phyloP scores from a whole-genome alignment of 2,329 filamentous ascomycete species.

The Aplosporella prunicola region DNA sequence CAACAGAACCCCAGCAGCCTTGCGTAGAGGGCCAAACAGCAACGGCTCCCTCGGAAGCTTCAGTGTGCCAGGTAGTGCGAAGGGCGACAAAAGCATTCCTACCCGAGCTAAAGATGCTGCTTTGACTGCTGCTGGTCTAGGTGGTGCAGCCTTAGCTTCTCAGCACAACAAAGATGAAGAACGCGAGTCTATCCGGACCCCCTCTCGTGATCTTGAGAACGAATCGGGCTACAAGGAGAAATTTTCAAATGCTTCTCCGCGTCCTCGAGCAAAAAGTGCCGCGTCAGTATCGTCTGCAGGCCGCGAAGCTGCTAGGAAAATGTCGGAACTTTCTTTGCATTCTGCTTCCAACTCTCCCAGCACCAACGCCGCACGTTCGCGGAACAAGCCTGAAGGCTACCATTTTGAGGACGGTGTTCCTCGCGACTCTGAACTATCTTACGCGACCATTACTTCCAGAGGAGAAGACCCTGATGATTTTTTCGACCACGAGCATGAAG shows the following conservation, averaged over 20 bases:
- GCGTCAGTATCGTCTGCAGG: conserved; percentile 52
- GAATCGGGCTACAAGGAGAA: conserved; percentile 8
- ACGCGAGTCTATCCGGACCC: conserved; percentile 41
- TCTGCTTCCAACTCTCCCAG: conserved; percentile 50
- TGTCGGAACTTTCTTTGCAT: conserved; percentile 50
- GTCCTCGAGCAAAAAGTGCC: conserved; percentile 38
- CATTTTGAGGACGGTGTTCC: not conserved
- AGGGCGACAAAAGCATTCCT: conserved; percentile 38
- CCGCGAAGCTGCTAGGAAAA: conserved; percentile 44
- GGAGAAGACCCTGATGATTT: conserved; percentile 37
- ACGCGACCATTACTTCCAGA: not conserved
- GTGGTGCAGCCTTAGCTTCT: conserved; percentile 31
- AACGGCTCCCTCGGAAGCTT: conserved; percentile 45
- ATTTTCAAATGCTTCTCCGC: conserved; percentile 28
- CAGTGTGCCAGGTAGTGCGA: conserved; percentile 24
- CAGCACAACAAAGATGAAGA: conserved; percentile 47
- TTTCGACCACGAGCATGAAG: conserved; percentile 45
- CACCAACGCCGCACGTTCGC: conserved; percentile 45
- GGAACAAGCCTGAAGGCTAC: conserved; percentile 45
- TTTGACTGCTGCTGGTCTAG: conserved; percentile 30
- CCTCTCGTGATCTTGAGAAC: conserved; percentile 33
- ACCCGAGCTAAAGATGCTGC: conserved; percentile 22
- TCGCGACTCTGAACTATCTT: conserved; percentile 2
- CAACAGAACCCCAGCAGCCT: conserved; percentile 33
- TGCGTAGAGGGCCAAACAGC: conserved; percentile 32